phyloP scores from a whole-genome alignment of 768 basidiomycete species.

The Trametes coccinea region DNA sequence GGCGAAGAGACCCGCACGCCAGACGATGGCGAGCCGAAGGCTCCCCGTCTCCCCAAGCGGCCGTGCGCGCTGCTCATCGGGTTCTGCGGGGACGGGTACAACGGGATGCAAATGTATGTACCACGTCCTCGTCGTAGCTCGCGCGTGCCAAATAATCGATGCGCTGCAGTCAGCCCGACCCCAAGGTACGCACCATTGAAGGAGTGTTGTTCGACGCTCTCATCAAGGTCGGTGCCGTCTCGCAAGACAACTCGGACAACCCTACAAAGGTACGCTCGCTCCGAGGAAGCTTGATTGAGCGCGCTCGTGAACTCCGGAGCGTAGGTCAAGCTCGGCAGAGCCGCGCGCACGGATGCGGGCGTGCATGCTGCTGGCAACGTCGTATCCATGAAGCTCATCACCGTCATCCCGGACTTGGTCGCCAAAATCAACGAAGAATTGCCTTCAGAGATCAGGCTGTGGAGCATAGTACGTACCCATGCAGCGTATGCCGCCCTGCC shows the following conservation, averaged over 20 bases:
- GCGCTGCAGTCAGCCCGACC: constrained; percentile 59
- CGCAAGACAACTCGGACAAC: constrained; percentile 89
- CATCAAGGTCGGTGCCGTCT: constrained; percentile 90
- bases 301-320: not conserved
- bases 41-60: constrained; percentile 73
- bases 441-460: constrained; percentile 91
- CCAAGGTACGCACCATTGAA: constrained; percentile 74
- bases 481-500: not conserved
- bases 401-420: constrained; percentile 71
- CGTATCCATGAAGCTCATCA: constrained; percentile 89
- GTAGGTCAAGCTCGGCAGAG: constrained; percentile 81
- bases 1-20: constrained; percentile 11
- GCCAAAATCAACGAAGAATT: constrained; percentile 79
- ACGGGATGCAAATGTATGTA: constrained; percentile 95
- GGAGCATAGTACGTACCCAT: constrained; percentile 69
- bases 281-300: not conserved
- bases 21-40: constrained; percentile 37
- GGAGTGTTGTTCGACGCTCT: constrained; percentile 86
- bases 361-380: constrained; percentile 97
- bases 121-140: not conserved
- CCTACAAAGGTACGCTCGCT: constrained; percentile 66
- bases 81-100: constrained; percentile 89
- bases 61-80: constrained; percentile 84
- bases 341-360: constrained; percentile 95
- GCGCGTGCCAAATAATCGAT: not conserved